Conservation (phyloP, 106 monocot species). For the Dioscorea alata region DNA sequence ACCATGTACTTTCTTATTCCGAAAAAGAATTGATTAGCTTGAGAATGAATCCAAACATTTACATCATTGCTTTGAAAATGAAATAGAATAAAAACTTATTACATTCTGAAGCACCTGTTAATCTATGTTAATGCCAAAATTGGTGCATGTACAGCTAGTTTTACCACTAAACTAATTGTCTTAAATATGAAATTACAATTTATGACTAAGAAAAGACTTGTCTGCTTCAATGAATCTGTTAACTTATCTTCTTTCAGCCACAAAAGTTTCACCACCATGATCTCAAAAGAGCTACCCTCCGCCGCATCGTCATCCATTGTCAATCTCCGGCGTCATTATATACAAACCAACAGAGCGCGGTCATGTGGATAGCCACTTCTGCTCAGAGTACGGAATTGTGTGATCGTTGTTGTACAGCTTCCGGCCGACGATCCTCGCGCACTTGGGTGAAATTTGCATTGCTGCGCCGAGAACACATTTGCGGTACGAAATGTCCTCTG, state of each 20-base stretch:
- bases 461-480: conserved; percentile 70
- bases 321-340: background rate
- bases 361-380: conserved; percentile 1
- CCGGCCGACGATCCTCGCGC: no score
- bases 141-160: background rate
- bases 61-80: background rate
- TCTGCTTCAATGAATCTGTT: background rate
- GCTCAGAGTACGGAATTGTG: no score
- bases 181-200: background rate
- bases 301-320: background rate
- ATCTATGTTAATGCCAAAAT: background rate
- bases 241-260: background rate
- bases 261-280: background rate
- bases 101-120: background rate
- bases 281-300: background rate
- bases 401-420: no score
- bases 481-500: conserved; percentile 73
- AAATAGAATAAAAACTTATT: background rate
- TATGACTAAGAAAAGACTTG: background rate
- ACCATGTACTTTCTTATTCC: no score
- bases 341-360: conserved; percentile 3
- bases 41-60: background rate
- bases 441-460: conserved; percentile 22
- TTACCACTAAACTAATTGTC: background rate
- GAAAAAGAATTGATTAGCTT: no score